phyloP scores from a whole-genome alignment of 352 stramenopile genomes.

The Globisporangium carolinianum region DNA sequence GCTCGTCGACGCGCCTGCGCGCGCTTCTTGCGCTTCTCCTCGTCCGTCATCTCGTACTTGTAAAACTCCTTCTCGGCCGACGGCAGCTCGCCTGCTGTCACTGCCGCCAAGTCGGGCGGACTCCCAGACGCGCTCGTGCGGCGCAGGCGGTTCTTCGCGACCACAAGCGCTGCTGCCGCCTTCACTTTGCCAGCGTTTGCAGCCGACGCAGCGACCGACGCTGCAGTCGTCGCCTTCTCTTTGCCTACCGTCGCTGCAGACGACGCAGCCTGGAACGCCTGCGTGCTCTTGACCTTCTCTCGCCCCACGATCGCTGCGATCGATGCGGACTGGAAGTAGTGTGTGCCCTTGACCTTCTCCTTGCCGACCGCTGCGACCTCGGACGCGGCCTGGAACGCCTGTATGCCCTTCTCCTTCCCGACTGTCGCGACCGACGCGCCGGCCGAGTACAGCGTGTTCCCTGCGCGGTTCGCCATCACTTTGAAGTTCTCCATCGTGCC shows the following conservation, averaged over 20 bases:
- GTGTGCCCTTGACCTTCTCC: conserved; percentile 39
- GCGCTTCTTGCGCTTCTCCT: conserved; percentile 69
- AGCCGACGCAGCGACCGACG: conserved; percentile 32
- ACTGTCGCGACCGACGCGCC: conserved; percentile 37
- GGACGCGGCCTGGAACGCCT: conserved; percentile 19
- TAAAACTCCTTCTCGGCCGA: conserved; percentile 66
- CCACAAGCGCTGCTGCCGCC: conserved; percentile 36
- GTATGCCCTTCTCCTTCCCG: conserved; percentile 39
- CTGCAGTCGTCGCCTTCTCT: conserved; percentile 39
- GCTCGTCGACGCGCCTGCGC: conserved; percentile 51
- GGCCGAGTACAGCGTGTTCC: conserved; percentile 65
- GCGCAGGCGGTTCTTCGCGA: conserved; percentile 55
- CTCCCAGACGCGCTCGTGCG: conserved; percentile 17
- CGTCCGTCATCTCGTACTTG: conserved; percentile 78
- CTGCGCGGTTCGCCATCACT: conserved; percentile 64
- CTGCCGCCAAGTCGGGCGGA: conserved; percentile 14
- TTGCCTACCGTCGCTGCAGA: conserved; percentile 45
- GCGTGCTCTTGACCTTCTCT: conserved; percentile 52
- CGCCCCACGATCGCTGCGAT: conserved; percentile 34
- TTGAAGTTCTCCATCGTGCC: conserved; percentile 52
- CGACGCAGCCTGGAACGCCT: conserved; percentile 29
- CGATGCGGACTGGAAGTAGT: conserved; percentile 49
- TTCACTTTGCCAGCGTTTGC: conserved; percentile 46
- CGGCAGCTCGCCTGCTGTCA: conserved; percentile 19
- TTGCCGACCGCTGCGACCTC: conserved; percentile 18